Evolutionary conservation across 495 filamentous ascomycete genomes (phyloP).

Genomic region (Tuber brumale): DNA sequence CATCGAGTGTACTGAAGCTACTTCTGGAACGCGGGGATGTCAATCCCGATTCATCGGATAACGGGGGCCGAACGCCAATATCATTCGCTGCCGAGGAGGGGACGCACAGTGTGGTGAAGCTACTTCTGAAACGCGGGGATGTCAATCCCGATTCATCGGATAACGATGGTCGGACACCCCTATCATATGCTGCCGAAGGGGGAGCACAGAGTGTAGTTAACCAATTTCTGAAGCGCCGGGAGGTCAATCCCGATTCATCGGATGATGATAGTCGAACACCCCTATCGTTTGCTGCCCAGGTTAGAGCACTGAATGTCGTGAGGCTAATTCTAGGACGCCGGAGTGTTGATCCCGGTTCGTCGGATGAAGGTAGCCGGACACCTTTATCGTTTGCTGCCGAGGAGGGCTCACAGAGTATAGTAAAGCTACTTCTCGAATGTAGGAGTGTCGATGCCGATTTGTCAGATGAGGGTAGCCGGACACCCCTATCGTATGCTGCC

Average conservation of each 20-base stretch:
- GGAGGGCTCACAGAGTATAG: not conserved
- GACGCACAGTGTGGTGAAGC: not conserved
- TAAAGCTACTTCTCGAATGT: not conserved
- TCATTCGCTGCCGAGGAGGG: not conserved
- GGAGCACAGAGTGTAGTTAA: not conserved
- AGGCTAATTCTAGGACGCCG: not conserved
- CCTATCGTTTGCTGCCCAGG: too few species aligned
- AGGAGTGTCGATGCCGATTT: not conserved
- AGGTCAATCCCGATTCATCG: not conserved
- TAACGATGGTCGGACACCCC: not conserved
- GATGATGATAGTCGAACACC: not conserved
- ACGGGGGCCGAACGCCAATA: not conserved
- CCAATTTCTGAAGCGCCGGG: not conserved
- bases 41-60: not conserved
- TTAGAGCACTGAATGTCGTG: too few species aligned
- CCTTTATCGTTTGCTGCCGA: not conserved
- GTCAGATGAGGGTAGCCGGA: not conserved
- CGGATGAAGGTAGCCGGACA: not conserved
- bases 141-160: not conserved
- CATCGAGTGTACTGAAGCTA: not conserved
- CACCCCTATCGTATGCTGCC: too few species aligned
- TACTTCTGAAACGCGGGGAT: not conserved
- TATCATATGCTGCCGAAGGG: not conserved
- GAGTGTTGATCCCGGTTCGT: not conserved
- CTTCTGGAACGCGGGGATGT: not conserved